Percentiles rank a stretch among this genome's conserved stretches.
Evolutionary conservation across 2,329 filamentous ascomycete genomes (phyloP).

Genomic region (Fusarium subtropicale): DNA sequence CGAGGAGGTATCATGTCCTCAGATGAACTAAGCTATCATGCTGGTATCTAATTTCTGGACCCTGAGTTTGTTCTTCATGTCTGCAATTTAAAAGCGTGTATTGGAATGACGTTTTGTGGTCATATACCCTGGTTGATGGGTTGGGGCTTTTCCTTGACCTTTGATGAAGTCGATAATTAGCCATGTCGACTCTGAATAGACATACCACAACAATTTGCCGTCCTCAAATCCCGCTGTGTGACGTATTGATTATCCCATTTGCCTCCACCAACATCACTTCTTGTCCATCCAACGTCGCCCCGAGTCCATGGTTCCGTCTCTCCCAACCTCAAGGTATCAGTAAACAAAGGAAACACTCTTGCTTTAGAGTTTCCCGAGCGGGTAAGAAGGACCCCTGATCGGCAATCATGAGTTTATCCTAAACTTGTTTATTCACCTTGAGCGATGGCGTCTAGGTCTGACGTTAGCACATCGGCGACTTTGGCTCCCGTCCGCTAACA

Average conservation of each 20-base stretch:
- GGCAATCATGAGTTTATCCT: neutral
- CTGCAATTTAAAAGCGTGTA: neutral
- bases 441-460: slow-evolving; percentile 16
- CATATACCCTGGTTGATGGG: slow-evolving; percentile 46
- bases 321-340: slow-evolving; percentile 3
- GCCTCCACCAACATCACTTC: neutral
- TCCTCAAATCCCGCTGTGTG: neutral
- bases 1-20: slow-evolving; percentile 46
- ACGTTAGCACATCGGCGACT: neutral
- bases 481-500: slow-evolving; percentile 11
- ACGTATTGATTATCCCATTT: slow-evolving; percentile 2
- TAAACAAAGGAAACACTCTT: neutral
- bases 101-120: slow-evolving; percentile 24
- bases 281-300: slow-evolving; percentile 7
- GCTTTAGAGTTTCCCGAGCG: slow-evolving; percentile 4
- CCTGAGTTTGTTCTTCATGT: neutral
- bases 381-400: slow-evolving; percentile 6
- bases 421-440: slow-evolving; percentile 2
- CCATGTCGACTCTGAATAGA: slow-evolving; percentile 32
- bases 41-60: neutral
- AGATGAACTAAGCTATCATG: neutral
- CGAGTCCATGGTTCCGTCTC: slow-evolving; percentile 4
- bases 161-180: slow-evolving; percentile 30
- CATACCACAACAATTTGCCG: slow-evolving; percentile 7
- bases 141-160: slow-evolving; percentile 10